Evolutionary conservation across 2,329 filamentous ascomycete species (phyloP).

Genomic region (Exophiala sideris): DNA sequence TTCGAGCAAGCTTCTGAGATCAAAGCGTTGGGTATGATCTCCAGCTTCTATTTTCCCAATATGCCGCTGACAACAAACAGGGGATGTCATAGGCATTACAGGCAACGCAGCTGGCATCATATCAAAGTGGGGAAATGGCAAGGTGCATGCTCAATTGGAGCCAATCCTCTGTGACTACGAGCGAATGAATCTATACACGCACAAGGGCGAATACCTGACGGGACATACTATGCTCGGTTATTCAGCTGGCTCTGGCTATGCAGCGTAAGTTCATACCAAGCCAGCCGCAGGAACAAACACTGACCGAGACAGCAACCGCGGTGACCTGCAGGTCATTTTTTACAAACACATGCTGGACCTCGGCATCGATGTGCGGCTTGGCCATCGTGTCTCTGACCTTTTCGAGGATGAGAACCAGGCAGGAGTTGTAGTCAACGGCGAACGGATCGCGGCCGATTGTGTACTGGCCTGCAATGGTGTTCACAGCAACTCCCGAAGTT

Average conservation of each 20-base stretch:
- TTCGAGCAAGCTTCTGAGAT: slow-evolving; percentile 42
- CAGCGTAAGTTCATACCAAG: not conserved
- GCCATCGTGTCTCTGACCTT: slow-evolving; percentile 29
- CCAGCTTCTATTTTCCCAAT: not conserved
- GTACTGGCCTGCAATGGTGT: slow-evolving; percentile 4
- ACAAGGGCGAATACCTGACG: slow-evolving; percentile 33
- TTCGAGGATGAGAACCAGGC: slow-evolving; percentile 19
- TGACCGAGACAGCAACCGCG: slow-evolving; percentile 33
- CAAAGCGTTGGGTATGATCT: not conserved
- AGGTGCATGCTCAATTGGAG: slow-evolving; percentile 9
- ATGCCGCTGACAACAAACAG: slow-evolving; percentile 27
- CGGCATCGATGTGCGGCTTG: slow-evolving; percentile 30
- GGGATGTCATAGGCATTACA: slow-evolving; percentile 44
- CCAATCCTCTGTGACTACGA: not conserved
- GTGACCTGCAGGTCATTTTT: slow-evolving; percentile 27
- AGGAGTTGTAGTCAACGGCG: slow-evolving; percentile 9
- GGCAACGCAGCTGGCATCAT: slow-evolving; percentile 23
- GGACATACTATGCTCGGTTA: slow-evolving; percentile 25
- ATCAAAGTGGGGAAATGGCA: slow-evolving; percentile 29
- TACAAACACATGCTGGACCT: slow-evolving; percentile 7
- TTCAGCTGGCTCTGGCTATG: not conserved
- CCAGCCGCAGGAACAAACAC: not conserved
- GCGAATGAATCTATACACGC: slow-evolving; percentile 30
- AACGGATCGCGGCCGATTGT: not conserved
- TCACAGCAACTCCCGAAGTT: not conserved